These are phyloP conservation scores for Sugiyamaella boreocaroliniensis DNA, from an alignment of 805 yeast genomes.

Conservation along the genomic window DNA sequence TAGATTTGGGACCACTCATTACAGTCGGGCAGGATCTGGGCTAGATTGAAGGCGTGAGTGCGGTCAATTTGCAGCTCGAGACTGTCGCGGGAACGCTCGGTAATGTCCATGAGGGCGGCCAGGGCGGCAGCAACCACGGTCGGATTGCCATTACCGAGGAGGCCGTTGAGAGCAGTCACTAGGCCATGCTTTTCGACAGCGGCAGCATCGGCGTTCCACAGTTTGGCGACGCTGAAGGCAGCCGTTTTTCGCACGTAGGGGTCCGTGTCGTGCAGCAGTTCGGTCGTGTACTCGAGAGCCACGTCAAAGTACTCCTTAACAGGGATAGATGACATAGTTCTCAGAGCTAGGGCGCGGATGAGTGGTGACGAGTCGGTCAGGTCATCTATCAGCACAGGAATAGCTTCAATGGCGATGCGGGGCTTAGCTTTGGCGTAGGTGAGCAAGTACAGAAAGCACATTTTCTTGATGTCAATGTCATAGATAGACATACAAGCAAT, in stretches of 20 bases:
- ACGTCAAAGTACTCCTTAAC: conserved; percentile 44
- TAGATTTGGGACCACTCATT: conserved; percentile 67
- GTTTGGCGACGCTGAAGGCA: conserved; percentile 58
- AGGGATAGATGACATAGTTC: conserved; percentile 57
- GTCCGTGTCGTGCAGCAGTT: conserved; percentile 36
- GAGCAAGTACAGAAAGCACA: conserved; percentile 61
- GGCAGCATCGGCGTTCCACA: conserved; percentile 50
- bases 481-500: conserved; percentile 40
- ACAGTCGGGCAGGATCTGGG: conserved; percentile 37
- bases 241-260: conserved; percentile 63
- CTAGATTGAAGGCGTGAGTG: conserved; percentile 39
- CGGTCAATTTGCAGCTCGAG: conserved; percentile 50
- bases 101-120: conserved; percentile 57
- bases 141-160: conserved; percentile 51
- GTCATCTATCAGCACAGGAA: conserved; percentile 52
- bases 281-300: conserved; percentile 36
- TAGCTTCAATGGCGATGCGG: conserved; percentile 46
- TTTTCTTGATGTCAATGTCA: conserved; percentile 63
- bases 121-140: conserved; percentile 66
- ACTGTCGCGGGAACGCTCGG: conserved; percentile 45
- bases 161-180: conserved; percentile 43
- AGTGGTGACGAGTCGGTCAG: conserved; percentile 42
- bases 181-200: conserved; percentile 40
- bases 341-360: conserved; percentile 54
- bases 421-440: conserved; percentile 57